A percentile compares a stretch with the other conserved stretches of the same genome.
Conservation (phyloP, 257 asterid genomes). For the Jacaranda copaia region DNA sequence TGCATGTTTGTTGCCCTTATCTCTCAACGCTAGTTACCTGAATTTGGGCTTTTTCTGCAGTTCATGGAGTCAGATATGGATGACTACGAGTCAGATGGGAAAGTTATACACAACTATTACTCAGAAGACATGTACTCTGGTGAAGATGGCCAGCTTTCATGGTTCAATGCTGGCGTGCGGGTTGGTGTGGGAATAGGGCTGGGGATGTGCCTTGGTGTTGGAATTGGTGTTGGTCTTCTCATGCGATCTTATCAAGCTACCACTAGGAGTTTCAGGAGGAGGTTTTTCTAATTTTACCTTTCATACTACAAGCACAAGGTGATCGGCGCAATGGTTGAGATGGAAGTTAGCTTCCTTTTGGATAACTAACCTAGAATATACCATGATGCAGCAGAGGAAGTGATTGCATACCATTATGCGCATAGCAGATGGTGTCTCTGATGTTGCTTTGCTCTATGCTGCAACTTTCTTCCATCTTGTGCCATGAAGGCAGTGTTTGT, state of each 20-base stretch:
- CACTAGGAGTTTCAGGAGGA: slow-evolving; percentile 54
- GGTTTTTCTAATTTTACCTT: slow-evolving; percentile 46
- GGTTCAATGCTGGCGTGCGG: slow-evolving; percentile 70
- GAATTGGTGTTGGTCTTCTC: slow-evolving; percentile 60
- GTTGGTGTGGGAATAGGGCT: slow-evolving; percentile 74
- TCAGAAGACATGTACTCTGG: slow-evolving; percentile 53
- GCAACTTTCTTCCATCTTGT: slow-evolving; percentile 16
- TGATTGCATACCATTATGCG: neutral
- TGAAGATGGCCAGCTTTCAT: slow-evolving; percentile 66
- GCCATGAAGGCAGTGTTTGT: slow-evolving; percentile 9
- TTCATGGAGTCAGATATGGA: slow-evolving; percentile 45
- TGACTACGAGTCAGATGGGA: slow-evolving; percentile 47
- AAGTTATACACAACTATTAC: slow-evolving; percentile 44
- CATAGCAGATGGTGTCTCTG: neutral
- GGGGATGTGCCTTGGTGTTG: slow-evolving; percentile 68
- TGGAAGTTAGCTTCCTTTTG: slow-evolving; percentile 14
- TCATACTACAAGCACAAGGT: neutral
- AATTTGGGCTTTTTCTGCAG: slow-evolving; percentile 37
- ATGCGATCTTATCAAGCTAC: slow-evolving; percentile 63
- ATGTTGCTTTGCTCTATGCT: slow-evolving; percentile 26
- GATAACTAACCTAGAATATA: slow-evolving; percentile 24
- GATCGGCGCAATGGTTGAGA: neutral
- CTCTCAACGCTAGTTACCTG: neutral
- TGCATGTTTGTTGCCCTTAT: neutral
- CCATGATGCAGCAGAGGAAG: slow-evolving; percentile 28